phyloP scores from a whole-genome alignment of 371 early-diverging fungal species.

The Mucor sp. region DNA sequence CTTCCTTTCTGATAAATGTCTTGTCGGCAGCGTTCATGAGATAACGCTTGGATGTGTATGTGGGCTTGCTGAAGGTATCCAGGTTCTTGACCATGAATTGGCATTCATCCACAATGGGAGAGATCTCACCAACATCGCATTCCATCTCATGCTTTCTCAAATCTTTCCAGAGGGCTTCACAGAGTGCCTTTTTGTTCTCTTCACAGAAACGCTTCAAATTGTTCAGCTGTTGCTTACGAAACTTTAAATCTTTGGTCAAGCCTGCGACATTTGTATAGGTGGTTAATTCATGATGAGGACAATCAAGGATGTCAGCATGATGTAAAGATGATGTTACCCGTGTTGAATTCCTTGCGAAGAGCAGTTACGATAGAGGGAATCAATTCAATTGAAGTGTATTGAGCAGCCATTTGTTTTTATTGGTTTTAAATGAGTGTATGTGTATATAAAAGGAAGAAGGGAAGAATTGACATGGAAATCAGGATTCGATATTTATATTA shows the following conservation, averaged over 20 bases:
- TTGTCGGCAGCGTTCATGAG: slow-evolving; percentile 43
- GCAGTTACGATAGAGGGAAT: slow-evolving; percentile 45
- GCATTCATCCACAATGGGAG: slow-evolving; percentile 68
- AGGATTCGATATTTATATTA: background rate
- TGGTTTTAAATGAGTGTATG: background rate
- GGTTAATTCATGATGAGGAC: background rate
- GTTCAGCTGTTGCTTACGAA: slow-evolving; percentile 77
- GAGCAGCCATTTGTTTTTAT: slow-evolving; percentile 20
- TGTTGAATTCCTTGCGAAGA: slow-evolving; percentile 53
- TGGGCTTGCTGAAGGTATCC: slow-evolving; percentile 36
- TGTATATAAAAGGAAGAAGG: background rate
- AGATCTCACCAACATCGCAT: slow-evolving; percentile 60
- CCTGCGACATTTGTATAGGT: slow-evolving; percentile 21
- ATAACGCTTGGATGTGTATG: slow-evolving; percentile 30
- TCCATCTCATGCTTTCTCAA: slow-evolving; percentile 62
- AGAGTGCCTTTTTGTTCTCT: slow-evolving; percentile 65
- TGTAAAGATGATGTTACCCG: slow-evolving; percentile 26
- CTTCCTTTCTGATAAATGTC: slow-evolving; percentile 60
- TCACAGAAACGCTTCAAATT: slow-evolving; percentile 61
- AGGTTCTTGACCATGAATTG: slow-evolving; percentile 55
- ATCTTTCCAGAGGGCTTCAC: slow-evolving; percentile 74
- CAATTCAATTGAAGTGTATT: slow-evolving; percentile 29
- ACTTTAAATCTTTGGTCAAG: slow-evolving; percentile 58
- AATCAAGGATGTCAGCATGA: background rate
- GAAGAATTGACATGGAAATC: background rate